Percentiles rank a stretch among this genome's conserved stretches.
These are phyloP conservation scores for Salisapilia sapeloensis DNA, from an alignment of 352 stramenopile species.

Conservation along the genomic window DNA sequence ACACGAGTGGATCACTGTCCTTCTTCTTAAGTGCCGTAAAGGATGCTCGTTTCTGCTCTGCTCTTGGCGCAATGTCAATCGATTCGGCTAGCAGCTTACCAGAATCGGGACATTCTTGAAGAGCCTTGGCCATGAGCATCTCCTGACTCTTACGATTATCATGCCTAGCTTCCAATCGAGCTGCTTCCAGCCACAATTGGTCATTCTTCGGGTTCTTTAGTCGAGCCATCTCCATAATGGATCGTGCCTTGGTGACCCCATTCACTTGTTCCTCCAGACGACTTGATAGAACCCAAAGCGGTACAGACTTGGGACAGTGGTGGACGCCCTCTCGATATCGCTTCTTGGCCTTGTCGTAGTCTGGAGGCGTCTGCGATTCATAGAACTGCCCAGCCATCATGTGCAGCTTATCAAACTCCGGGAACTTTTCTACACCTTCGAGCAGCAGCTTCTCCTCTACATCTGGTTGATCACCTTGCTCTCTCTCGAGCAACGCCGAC, in stretches of 20 bases:
- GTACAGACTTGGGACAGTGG: constrained; percentile 83
- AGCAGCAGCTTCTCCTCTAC: constrained; percentile 79
- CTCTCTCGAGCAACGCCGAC: constrained; percentile 91
- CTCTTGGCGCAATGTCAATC: constrained; percentile 87
- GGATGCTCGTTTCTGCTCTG: constrained; percentile 92
- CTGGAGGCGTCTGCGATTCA: constrained; percentile 25
- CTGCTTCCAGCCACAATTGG: constrained; percentile 91
- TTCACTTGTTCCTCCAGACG: constrained; percentile 84
- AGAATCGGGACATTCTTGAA: constrained; percentile 94
- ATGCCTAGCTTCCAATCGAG: constrained; percentile 85
- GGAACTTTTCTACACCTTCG: constrained; percentile 82
- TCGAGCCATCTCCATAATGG: constrained; percentile 91
- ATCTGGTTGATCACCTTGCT: constrained; percentile 37
- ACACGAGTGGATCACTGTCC: constrained; percentile 94
- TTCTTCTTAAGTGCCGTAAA: constrained; percentile 94
- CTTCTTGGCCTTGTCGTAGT: constrained; percentile 72
- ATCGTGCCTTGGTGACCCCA: constrained; percentile 91
- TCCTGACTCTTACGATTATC: constrained; percentile 90
- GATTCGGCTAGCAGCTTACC: constrained; percentile 92
- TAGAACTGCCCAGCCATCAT: constrained; percentile 97
- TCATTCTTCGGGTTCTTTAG: constrained; percentile 92
- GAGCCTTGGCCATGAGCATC: constrained; percentile 91
- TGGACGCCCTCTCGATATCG: constrained; percentile 88
- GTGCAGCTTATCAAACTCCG: constrained; percentile 90
- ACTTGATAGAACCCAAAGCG: constrained; percentile 91